A percentile compares a stretch with the other conserved stretches of the same genome.
phyloP scores from a whole-genome alignment of 78 protist species.

The Bodo saltans region DNA sequence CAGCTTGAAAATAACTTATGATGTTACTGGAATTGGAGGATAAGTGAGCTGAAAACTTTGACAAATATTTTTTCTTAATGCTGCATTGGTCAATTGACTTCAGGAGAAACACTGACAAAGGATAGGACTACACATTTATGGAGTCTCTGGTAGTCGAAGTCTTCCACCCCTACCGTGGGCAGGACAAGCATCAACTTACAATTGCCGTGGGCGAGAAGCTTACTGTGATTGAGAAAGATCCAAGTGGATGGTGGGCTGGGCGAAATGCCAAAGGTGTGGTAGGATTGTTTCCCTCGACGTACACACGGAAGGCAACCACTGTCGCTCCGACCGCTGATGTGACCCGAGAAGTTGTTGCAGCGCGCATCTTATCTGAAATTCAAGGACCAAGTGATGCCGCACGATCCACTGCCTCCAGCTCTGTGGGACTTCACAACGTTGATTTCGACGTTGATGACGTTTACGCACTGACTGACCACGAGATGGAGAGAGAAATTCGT shows the following conservation, averaged over 20 bases:
- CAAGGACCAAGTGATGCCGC: background rate
- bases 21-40: no score
- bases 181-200: background rate
- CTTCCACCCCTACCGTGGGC: slow-evolving; percentile 2
- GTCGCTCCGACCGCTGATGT: background rate
- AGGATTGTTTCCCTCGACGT: slow-evolving; percentile 22
- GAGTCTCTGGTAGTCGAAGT: slow-evolving; percentile 11
- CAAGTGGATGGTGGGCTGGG: slow-evolving; percentile 26
- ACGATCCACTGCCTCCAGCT: background rate
- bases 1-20: no score
- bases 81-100: no score
- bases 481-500: background rate
- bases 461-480: background rate
- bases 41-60: no score
- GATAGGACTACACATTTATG: no score
- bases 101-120: no score
- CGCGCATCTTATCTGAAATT: background rate
- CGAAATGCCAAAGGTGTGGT: background rate
- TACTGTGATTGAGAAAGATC: slow-evolving; percentile 15
- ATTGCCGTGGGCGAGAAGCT: background rate
- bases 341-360: background rate
- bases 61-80: no score
- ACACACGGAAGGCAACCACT: background rate
- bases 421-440: background rate
- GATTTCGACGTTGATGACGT: background rate